Evolutionary conservation across 345 rosid genomes (phyloP), one percentile per base, ranked within the genome.

Genomic region (Camelina sativa): DNA sequence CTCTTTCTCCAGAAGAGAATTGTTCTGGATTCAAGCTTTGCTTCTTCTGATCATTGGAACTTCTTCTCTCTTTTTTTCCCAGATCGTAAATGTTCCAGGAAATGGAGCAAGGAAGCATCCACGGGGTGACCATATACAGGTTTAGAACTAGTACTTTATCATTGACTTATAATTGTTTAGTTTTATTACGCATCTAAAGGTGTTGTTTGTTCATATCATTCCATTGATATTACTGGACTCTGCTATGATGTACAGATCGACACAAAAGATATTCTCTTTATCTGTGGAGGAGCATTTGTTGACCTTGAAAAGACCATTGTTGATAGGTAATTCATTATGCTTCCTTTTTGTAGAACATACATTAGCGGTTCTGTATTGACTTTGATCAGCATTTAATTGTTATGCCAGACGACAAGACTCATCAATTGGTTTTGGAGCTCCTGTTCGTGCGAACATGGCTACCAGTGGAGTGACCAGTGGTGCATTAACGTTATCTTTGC

Each of bases 41-140:
- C 58, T 65, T 20, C 51, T 62, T 43, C 28, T 75, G 23, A 69
- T 74, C 52, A 11, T 30, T 54, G 32, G 68, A 41, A 66, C 25
- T 55, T 81, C 52, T 76, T 57, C 11, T 37, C 76, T 51, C 81
- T 0, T 37, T 47, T 74, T 50, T 80, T 43, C 55, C 43, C 93
- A 94, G 98, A 85, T 87, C 32, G 97, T 94, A 40, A 94, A 86
- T 79, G 97, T 94, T 83, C 98, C 98, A 23, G 97, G 93, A 87
- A 94, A 94, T 73, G 98, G 97, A 44, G 95, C 97, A 57, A 90
- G 98, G 84, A 94, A 94, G 84, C 98, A 94, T 84, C 97, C 98
- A 67, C 87, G 97, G 62, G 93, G 93, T 74, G 97, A 91, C 81
- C 93, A 86, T 80, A 84, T 94, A 83, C 98, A 94, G 96, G 98